Percentiles rank a stretch among this genome's conserved stretches.
phyloP scores from a whole-genome alignment of 2,329 filamentous ascomycete genomes.

The Epichloe coenophiala region DNA sequence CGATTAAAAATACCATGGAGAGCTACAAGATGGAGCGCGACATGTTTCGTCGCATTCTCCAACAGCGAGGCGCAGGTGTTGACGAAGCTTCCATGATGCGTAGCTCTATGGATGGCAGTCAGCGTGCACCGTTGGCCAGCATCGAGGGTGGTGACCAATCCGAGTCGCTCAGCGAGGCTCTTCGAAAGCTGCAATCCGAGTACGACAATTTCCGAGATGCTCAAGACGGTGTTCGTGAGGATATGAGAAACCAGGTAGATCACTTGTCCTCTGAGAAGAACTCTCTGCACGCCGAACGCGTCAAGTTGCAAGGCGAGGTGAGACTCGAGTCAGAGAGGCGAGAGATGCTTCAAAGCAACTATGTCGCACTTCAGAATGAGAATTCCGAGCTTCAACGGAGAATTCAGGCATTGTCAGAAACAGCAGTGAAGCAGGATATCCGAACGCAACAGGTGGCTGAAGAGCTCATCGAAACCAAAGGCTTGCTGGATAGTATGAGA shows the following conservation, averaged over 20 bases:
- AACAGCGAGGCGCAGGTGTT: conserved; percentile 48
- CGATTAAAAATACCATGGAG: conserved; percentile 71
- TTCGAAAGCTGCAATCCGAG: conserved; percentile 79
- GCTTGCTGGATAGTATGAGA: conserved; percentile 71
- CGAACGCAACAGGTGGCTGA: conserved; percentile 85
- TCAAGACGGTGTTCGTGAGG: conserved; percentile 64
- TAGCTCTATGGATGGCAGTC: conserved; percentile 48
- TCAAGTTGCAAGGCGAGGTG: conserved; percentile 67
- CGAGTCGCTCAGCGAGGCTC: conserved; percentile 55
- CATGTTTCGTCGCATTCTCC: conserved; percentile 91
- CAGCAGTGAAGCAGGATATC: conserved; percentile 78
- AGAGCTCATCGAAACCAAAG: conserved; percentile 77
- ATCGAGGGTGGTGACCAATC: conserved; percentile 44
- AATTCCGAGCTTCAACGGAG: conserved; percentile 80
- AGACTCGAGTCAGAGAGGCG: conserved; percentile 71
- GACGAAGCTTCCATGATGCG: conserved; percentile 60
- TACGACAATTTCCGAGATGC: conserved; percentile 86
- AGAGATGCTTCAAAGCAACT: conserved; percentile 82
- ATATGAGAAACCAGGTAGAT: conserved; percentile 75
- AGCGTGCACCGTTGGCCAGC: conserved; percentile 41
- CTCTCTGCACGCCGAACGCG: conserved; percentile 67
- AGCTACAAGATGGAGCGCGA: conserved; percentile 93
- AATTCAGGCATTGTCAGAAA: conserved; percentile 62
- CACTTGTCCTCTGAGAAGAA: conserved; percentile 71
- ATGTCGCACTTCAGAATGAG: conserved; percentile 68